Evolutionary conservation across 176 grass and related monocot genomes (phyloP), one percentile per base, ranked within the genome.

Genomic region (Themeda triandra): DNA sequence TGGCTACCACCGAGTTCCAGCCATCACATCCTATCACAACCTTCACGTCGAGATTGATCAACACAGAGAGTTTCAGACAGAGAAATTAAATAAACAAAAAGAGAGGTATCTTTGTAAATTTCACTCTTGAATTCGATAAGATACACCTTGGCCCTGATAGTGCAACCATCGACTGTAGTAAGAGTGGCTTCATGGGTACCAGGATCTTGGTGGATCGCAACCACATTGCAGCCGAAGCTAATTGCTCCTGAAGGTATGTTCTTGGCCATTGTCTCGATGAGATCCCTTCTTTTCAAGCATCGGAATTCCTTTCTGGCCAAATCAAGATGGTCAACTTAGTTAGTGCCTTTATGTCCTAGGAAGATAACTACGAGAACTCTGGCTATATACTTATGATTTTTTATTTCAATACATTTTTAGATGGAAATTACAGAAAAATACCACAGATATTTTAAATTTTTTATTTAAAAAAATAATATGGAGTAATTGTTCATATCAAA

Each of bases 91-190:
- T 12, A 42, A 42, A 42, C 1, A 42, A 42, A 42, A 42, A 42
- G 41, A 42, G 41, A 42, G 41, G 41, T 8, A 42, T 42, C 41
- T 42, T 42, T 12, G 41, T 42, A 10, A 41, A 41, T 41, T 41
- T 6, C 6, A 42, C 10, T 42, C 10, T 42, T 42, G 41, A 12
- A 42, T 42, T 42, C 10, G 41, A 42, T 42, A 6, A 42, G 41
- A 42, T 42, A 40, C 23, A 83, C 80, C 81, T 87, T 84, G 18
- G 85, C 76, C 39, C 24, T 91, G 25, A 91, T 84, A 25, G 46
- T 84, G 0, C 19, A 28, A 9, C 82, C 85, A n/a, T 91, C 72
- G 0, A 4, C 44, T 6, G 45, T 40, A 48, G 74, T 73, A 45
- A 91, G 41, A 82, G 82, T 27, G 18, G 66, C 6, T 81, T 29